Conservation (phyloP, 805 yeast species). For the Yamadazyma tumulicola region DNA sequence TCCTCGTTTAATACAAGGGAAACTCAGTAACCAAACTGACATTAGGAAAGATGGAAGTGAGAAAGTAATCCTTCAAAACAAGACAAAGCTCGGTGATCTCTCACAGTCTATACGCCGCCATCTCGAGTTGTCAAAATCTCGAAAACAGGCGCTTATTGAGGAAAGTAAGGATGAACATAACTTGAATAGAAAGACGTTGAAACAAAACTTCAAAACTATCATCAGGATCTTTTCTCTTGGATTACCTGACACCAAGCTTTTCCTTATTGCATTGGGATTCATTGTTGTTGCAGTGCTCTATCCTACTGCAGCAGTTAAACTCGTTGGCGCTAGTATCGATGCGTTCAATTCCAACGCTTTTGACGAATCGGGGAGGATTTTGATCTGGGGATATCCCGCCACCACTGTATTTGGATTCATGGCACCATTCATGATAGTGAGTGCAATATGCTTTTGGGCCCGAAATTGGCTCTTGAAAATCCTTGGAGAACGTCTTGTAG, state of each 20-base stretch:
- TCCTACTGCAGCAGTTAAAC: constrained; percentile 41
- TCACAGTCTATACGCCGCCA: constrained; percentile 23
- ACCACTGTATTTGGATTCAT: constrained; percentile 37
- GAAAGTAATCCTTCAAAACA: neutral
- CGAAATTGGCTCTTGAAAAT: constrained; percentile 41
- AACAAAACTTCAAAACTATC: constrained; percentile 34
- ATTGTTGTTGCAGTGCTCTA: constrained; percentile 42
- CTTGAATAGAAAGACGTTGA: constrained; percentile 24
- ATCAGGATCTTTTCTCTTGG: constrained; percentile 37
- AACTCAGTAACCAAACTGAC: too few relatives aligned
- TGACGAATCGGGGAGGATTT: constrained; percentile 36
- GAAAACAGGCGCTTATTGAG: constrained; percentile 24
- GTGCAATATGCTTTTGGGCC: constrained; percentile 47
- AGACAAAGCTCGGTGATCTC: neutral
- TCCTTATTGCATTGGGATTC: constrained; percentile 37
- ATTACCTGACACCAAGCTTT: constrained; percentile 35
- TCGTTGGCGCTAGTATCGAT: constrained; percentile 43
- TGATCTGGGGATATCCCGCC: constrained; percentile 45
- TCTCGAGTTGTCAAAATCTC: constrained; percentile 24
- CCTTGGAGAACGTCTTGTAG: constrained; percentile 43
- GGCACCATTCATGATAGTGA: constrained; percentile 42
- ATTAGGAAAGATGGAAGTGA: too few relatives aligned
- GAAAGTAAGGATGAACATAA: constrained; percentile 33
- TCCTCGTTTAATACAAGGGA: too few relatives aligned
- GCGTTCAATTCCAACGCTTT: constrained; percentile 33